Evolutionary conservation across 2,329 filamentous ascomycete species (phyloP).

Genomic region (Neonectria hederae): DNA sequence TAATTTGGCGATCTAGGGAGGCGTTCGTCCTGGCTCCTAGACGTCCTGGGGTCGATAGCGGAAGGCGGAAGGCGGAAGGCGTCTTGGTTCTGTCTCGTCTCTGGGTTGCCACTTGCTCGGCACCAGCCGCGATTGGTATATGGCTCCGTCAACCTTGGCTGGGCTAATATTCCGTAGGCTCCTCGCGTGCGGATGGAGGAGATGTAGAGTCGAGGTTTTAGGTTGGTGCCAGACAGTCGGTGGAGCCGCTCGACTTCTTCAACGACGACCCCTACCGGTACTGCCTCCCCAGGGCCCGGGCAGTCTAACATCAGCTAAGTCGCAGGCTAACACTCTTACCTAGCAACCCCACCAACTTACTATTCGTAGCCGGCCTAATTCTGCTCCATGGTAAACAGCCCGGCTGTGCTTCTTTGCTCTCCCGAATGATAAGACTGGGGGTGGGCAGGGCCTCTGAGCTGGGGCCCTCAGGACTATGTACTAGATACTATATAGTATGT

Average conservation of each 20-base stretch:
- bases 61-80: background rate
- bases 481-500: too few species aligned
- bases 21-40: background rate
- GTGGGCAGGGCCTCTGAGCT: constrained; percentile 3
- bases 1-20: constrained; percentile 14
- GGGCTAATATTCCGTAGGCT: background rate
- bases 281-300: background rate
- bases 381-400: background rate
- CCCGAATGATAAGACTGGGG: background rate
- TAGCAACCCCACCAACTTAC: background rate
- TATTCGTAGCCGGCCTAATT: background rate
- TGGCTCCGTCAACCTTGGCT: background rate
- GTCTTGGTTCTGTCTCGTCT: background rate
- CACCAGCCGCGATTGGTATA: constrained; percentile 21
- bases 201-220: constrained; percentile 21
- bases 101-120: constrained; percentile 14
- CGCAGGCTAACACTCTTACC: background rate
- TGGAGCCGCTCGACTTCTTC: constrained; percentile 10
- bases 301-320: background rate
- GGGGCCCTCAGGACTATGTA: constrained; percentile 4
- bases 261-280: background rate
- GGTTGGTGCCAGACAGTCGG: constrained; percentile 13
- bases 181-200: constrained; percentile 1
- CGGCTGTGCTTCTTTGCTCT: background rate
- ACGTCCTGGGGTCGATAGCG: background rate